A percentile compares a stretch with the other conserved stretches of the same genome.
phyloP scores from a whole-genome alignment of 2,329 filamentous ascomycete species.

The Cryphonectria nitschkei region DNA sequence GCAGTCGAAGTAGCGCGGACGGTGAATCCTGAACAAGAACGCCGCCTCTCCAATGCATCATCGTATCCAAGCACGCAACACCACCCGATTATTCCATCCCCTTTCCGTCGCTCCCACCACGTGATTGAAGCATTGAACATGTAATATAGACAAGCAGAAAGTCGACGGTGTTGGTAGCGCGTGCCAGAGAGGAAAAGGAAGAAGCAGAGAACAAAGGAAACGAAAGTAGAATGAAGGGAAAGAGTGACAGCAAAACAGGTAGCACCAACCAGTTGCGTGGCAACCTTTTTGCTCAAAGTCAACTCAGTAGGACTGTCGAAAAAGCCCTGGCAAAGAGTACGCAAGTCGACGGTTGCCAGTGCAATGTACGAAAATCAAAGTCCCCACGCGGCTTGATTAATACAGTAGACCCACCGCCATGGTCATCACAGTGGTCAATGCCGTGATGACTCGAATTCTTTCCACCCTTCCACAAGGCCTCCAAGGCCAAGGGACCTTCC shows the following conservation, averaged over 20 bases:
- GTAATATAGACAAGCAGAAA: conserved; percentile 5
- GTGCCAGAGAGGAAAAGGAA: background rate
- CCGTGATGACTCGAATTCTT: conserved; percentile 24
- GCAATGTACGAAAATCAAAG: background rate
- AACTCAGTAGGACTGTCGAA: background rate
- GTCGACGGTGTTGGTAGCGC: background rate
- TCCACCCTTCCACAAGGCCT: conserved; percentile 30
- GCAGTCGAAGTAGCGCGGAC: background rate
- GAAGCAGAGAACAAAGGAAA: background rate
- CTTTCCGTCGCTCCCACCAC: background rate
- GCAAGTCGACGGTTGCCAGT: background rate
- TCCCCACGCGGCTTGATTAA: background rate
- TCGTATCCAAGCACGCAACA: conserved; percentile 1
- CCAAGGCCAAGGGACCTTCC: conserved; percentile 32
- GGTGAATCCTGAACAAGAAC: conserved; percentile 8
- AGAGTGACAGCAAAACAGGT: no score
- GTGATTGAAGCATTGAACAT: background rate
- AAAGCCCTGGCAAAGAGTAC: background rate
- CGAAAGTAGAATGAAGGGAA: background rate
- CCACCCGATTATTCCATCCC: background rate
- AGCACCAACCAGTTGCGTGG: background rate
- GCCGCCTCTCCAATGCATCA: conserved; percentile 8
- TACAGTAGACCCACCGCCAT: background rate
- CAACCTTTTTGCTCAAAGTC: background rate
- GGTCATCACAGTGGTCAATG: conserved; percentile 16